Conservation (phyloP, 148 eudicot species). For the Rhododendron ferrugineum region DNA sequence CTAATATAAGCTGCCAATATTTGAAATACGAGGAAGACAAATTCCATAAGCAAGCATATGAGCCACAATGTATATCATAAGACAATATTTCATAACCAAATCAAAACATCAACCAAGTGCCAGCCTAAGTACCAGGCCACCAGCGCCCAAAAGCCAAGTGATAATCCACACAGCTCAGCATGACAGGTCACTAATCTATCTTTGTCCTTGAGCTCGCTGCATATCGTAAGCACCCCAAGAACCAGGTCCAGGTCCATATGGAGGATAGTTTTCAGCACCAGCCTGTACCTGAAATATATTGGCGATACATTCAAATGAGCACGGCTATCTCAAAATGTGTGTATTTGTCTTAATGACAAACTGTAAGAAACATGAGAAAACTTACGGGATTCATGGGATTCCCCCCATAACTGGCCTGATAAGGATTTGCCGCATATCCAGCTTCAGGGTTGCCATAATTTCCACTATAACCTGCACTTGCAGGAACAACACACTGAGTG, state of each 20-base stretch:
- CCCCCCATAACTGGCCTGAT: conserved; percentile 62
- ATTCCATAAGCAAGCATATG: conserved; percentile 11
- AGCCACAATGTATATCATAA: conserved; percentile 14
- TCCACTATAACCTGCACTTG: conserved; percentile 51
- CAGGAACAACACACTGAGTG: conserved; percentile 7
- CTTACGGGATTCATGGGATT: conserved; percentile 45
- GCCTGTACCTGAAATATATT: conserved; percentile 37
- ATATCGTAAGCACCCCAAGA: conserved; percentile 72
- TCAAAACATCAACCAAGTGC: conserved; percentile 26
- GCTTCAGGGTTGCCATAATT: conserved; percentile 63
- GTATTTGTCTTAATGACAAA: not conserved
- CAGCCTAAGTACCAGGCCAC: conserved; percentile 27
- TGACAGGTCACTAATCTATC: conserved; percentile 39
- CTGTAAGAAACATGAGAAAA: not conserved
- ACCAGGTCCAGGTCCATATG: conserved; percentile 71
- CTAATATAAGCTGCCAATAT: conserved; percentile 4
- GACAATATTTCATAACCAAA: conserved; percentile 24
- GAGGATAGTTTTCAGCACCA: conserved; percentile 72
- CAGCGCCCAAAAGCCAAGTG: conserved; percentile 16
- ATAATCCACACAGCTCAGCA: conserved; percentile 23
- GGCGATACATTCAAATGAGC: not conserved
- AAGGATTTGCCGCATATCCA: conserved; percentile 65
- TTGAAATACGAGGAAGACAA: not conserved
- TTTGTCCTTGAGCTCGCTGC: conserved; percentile 75
- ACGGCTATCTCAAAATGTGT: not conserved